Evolutionary conservation across 2,329 filamentous ascomycete genomes (phyloP), one percentile per base, ranked within the genome.

Genomic region (Rhexocercosporidium sp.): DNA sequence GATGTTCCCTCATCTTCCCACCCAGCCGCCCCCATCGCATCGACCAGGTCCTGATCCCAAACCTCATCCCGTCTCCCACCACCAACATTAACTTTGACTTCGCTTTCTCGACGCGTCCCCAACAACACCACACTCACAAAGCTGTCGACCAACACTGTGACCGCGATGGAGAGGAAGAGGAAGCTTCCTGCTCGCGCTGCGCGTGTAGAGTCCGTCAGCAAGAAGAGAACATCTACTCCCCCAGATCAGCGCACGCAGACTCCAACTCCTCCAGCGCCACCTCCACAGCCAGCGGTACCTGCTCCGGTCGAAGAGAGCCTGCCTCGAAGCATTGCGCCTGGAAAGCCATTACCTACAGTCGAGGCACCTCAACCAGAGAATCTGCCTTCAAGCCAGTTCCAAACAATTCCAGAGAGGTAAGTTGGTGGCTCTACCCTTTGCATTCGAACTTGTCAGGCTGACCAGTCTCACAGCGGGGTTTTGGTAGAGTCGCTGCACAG

Each of bases 351-450:
- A 37, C 92, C 92, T 2, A 92, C 89, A 0, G 84, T 94, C 16
- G 85, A 90, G 71, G 84, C 87, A 59, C 82, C 88, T 18, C 92
- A 96, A 76, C 80, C 88, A 0, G 84, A 86, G 8, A 84, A 89
- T 69, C 81, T 94, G 7, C 81, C 89, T 0, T 75, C 80, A 4
- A 86, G 85, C 70, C 90, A 93, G 16, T 95, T 90, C 75, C 92
- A 94, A 79, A 87, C 88, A 27, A 84, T 94, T 47, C 86, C 88
- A 65, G 90, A 93, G 77, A 93, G 90, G 90, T 90, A 79, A 71
- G 75, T 68, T 25, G 34, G 11, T 8, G 39, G 31, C 25, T 31
- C 34, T 16, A 47, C 31, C 3, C 46, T 27, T 37, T 18, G 20
- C 29, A 56, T 12, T 29, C 25, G 2, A 27, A 18, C 37, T n/a